These are phyloP conservation scores for Elymus sibiricus DNA, from an alignment of 176 grass and related monocot genomes.

Conservation along the genomic window DNA sequence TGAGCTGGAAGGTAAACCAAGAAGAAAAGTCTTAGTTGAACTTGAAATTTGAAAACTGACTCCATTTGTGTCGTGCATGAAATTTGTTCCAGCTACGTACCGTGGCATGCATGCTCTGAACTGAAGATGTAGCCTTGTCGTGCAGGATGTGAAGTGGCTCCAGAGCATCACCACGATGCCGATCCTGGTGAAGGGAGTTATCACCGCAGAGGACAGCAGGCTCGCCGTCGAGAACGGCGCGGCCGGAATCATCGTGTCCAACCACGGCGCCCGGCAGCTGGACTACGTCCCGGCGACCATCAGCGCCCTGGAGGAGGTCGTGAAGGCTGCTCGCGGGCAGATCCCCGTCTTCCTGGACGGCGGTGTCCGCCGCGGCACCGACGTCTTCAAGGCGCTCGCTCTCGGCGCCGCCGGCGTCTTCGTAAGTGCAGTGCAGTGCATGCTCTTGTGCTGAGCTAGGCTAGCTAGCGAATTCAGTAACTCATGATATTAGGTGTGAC, in stretches of 20 bases:
- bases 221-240: slow-evolving; percentile 67
- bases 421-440: slow-evolving; percentile 37
- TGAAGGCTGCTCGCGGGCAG: slow-evolving; percentile 67
- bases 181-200: slow-evolving; percentile 93
- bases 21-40: neutral
- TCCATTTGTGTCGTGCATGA: neutral
- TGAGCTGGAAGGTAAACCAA: slow-evolving; percentile 88
- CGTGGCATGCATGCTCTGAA: too few species aligned
- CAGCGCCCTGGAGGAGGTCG: slow-evolving; percentile 84
- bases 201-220: slow-evolving; percentile 89
- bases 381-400: slow-evolving; percentile 97
- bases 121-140: neutral
- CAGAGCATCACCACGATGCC: slow-evolving; percentile 92
- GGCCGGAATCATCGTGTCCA: slow-evolving; percentile 91
- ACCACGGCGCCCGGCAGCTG: slow-evolving; percentile 91
- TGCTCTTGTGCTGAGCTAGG: neutral
- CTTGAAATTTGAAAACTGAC: neutral
- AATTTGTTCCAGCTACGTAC: neutral
- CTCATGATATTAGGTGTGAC: too few species aligned
- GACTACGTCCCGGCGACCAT: slow-evolving; percentile 93
- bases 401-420: slow-evolving; percentile 89
- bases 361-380: slow-evolving; percentile 88
- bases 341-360: slow-evolving; percentile 93
- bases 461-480: neutral
- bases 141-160: slow-evolving; percentile 91